Base-by-base conservation (phyloP, 2,329 filamentous ascomycete genomes). In the Fragosphaeria purpurea region DNA sequence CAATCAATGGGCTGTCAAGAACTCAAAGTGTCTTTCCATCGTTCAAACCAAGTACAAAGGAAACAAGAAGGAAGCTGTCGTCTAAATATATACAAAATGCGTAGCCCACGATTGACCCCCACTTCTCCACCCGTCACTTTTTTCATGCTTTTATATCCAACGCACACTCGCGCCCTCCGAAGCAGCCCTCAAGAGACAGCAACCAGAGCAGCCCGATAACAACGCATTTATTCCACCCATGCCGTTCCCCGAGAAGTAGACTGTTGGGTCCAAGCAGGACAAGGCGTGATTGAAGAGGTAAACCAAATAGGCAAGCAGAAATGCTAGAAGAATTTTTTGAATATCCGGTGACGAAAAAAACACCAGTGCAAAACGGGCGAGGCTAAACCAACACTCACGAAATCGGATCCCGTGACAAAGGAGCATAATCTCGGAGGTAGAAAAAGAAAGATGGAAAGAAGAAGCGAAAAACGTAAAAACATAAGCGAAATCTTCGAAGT, bases 391-490 rank as follows among this genome's bases (percentile, higher is more conserved):
- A 54, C 44, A 38, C 47, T 50, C 53, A 50, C 47, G 22, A 48
- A 50, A 22, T 52, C 53, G 30, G 46, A 32, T 44, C 53, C 49
- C 51, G 49, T 55, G 51, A 55, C 53, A 43, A 53, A 50, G 53
- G 53, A 50, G 37, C 41, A 41, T 47, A 22, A 44, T 41, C 42
- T 44, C 46, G 7, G 12, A 46, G 45, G 42, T n/a, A 41, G 50
- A 48, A 56, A 49, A 41, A 46, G 46, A 52, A 47, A 42, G 44
- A 13, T 22, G 50, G 49, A 43, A 53, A 49, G 46, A 44, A 13
- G 47, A 52, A 42, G 40, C n/a, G 32, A 31, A 40, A 37, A 39
- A 56, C 56, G 57, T 55, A 46, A 52, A 56, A 56, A 51, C 39
- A 46, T 40, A 53, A 50, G 34, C 46, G 32, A 46, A 30, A 43